A percentile compares a stretch with the other conserved stretches of the same genome.
Conservation (phyloP, 345 rosid species). For the Erodium maritimum region DNA sequence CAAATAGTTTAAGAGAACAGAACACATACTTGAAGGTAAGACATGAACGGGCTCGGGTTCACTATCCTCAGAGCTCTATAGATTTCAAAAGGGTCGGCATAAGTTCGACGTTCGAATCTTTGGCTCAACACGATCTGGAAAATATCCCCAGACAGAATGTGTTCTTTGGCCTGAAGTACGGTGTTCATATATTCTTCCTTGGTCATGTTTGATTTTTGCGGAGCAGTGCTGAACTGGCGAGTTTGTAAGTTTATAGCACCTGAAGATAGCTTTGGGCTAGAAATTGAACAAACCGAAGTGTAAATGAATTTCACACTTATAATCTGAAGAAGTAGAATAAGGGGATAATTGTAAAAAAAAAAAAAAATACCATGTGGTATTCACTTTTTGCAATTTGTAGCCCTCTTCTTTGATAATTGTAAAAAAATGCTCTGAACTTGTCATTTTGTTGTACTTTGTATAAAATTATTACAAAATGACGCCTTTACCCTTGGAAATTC, state of each 20-base stretch:
- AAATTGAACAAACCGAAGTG: constrained; percentile 5
- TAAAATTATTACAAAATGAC: no score
- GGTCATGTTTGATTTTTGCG: constrained; percentile 55
- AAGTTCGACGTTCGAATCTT: constrained; percentile 77
- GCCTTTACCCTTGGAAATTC: no score
- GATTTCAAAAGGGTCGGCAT: constrained; percentile 82
- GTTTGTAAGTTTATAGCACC: constrained; percentile 49
- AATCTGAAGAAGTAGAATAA: constrained; percentile 1
- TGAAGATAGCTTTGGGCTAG: constrained; percentile 42
- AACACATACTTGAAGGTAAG: constrained; percentile 57
- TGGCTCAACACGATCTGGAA: constrained; percentile 84
- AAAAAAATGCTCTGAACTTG: no score
- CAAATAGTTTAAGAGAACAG: constrained; percentile 6
- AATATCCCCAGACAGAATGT: constrained; percentile 79
- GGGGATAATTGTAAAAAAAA: no score
- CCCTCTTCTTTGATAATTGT: no score
- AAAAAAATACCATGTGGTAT: no score
- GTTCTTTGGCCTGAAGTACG: constrained; percentile 67
- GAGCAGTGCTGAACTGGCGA: constrained; percentile 44
- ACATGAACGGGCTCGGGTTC: constrained; percentile 93
- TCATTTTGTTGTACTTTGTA: no score
- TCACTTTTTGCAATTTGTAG: no score
- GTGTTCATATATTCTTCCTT: constrained; percentile 54
- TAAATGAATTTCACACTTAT: neutral
- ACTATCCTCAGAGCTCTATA: constrained; percentile 80